Evolutionary conservation across 2,329 filamentous ascomycete species (phyloP).

Genomic region (Elsinoe batatas): DNA sequence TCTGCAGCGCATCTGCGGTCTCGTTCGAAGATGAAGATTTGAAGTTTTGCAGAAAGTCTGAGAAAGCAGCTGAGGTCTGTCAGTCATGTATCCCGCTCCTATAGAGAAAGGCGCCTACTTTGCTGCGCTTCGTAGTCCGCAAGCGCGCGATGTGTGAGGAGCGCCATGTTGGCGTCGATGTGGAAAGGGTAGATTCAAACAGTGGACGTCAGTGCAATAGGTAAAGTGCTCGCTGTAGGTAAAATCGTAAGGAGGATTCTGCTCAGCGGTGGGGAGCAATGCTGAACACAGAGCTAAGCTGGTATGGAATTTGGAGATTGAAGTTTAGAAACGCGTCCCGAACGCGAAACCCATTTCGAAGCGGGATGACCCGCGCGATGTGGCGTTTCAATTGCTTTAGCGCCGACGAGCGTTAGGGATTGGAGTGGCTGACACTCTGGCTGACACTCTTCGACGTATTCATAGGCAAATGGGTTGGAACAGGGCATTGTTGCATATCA

Average conservation of each 20-base stretch:
- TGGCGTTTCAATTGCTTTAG: neutral
- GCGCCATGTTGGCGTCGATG: slow-evolving; percentile 54
- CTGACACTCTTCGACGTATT: neutral
- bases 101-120: slow-evolving; percentile 42
- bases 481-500: neutral
- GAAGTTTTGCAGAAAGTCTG: slow-evolving; percentile 79
- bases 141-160: slow-evolving; percentile 65
- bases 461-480: neutral
- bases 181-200: neutral
- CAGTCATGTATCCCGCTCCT: slow-evolving; percentile 21
- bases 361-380: neutral
- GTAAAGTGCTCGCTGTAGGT: too few species aligned
- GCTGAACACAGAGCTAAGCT: neutral
- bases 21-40: slow-evolving; percentile 61
- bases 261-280: neutral
- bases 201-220: too few species aligned
- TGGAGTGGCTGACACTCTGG: too few species aligned
- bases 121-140: slow-evolving; percentile 86
- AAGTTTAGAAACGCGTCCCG: neutral
- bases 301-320: neutral
- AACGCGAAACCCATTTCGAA: slow-evolving; percentile 1
- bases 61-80: slow-evolving; percentile 58
- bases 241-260: neutral
- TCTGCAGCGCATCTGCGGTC: slow-evolving; percentile 71
- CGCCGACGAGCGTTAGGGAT: neutral